These are phyloP conservation scores for Chrysanthemum seticuspe DNA, from an alignment of 129 eudicot species.

Conservation along the genomic window DNA sequence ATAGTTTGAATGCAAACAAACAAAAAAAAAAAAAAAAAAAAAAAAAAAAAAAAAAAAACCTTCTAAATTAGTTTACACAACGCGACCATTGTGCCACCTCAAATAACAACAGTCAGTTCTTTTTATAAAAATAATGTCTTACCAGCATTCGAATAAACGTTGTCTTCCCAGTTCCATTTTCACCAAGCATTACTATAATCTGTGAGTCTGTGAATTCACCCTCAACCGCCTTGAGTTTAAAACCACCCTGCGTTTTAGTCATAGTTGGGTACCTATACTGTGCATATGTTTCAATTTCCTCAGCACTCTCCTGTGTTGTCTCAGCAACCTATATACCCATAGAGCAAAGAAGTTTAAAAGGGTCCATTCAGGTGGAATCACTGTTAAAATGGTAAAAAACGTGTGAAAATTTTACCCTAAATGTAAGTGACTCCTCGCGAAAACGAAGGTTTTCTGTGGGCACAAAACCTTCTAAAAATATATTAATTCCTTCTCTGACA, in stretches of 20 bases:
- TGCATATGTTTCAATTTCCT: constrained; percentile 76
- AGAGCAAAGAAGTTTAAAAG: not conserved
- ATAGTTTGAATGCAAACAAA: too few species aligned
- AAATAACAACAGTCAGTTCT: too few species aligned
- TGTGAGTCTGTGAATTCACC: constrained; percentile 41
- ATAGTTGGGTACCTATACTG: constrained; percentile 53
- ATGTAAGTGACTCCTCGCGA: too few species aligned
- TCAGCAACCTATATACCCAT: constrained; percentile 57
- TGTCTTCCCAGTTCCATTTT: constrained; percentile 58
- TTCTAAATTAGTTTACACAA: too few species aligned
- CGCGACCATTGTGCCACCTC: too few species aligned
- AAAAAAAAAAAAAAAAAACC: too few species aligned
- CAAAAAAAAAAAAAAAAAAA: too few species aligned
- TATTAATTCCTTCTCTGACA: too few species aligned
- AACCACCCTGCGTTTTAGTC: constrained; percentile 47
- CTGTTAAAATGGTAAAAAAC: too few species aligned
- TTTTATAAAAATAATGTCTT: not conserved
- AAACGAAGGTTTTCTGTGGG: constrained; percentile 66
- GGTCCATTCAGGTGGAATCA: too few species aligned
- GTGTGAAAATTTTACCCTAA: too few species aligned
- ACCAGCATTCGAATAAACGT: constrained; percentile 72
- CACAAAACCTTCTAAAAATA: too few species aligned
- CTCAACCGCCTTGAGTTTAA: constrained; percentile 68
- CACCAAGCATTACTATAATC: constrained; percentile 89
- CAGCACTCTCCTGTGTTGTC: constrained; percentile 54